phyloP scores from a whole-genome alignment of 129 eudicot species.

The Smallanthus sonchifolius region DNA sequence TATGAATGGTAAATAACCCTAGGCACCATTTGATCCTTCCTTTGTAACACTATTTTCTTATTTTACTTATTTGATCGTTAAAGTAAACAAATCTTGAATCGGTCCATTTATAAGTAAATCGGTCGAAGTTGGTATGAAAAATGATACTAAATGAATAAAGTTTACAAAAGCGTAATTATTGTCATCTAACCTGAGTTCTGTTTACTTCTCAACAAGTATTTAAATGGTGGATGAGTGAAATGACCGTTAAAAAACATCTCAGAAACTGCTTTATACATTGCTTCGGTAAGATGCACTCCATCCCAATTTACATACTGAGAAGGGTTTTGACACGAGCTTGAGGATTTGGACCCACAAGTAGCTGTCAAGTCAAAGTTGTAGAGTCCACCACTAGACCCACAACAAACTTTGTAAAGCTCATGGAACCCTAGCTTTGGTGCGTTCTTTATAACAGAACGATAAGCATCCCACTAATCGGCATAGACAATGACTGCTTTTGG shows the following conservation, averaged over 20 bases:
- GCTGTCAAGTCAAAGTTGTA: conserved; percentile 42
- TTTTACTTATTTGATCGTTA: too few relatives aligned
- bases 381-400: conserved; percentile 54
- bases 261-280: conserved; percentile 55
- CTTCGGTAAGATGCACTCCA: conserved; percentile 84
- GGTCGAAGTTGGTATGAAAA: not conserved
- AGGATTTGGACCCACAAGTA: conserved; percentile 53
- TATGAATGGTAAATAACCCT: not conserved
- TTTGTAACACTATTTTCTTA: not conserved
- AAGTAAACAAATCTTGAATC: not conserved
- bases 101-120: not conserved
- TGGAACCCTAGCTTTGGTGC: conserved; percentile 47
- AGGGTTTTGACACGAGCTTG: conserved; percentile 50
- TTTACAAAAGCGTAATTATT: not conserved
- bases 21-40: too few relatives aligned
- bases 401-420: conserved; percentile 59
- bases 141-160: not conserved
- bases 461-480: conserved; percentile 59
- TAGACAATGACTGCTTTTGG: conserved; percentile 56
- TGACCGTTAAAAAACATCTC: conserved; percentile 40
- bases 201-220: conserved; percentile 40
- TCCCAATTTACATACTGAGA: conserved; percentile 73
- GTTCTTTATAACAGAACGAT: conserved; percentile 35
- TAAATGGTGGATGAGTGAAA: conserved; percentile 41
- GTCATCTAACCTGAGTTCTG: conserved; percentile 7